Conservation (phyloP, 495 filamentous ascomycete species). For the Hapsidospora chrysogenum region DNA sequence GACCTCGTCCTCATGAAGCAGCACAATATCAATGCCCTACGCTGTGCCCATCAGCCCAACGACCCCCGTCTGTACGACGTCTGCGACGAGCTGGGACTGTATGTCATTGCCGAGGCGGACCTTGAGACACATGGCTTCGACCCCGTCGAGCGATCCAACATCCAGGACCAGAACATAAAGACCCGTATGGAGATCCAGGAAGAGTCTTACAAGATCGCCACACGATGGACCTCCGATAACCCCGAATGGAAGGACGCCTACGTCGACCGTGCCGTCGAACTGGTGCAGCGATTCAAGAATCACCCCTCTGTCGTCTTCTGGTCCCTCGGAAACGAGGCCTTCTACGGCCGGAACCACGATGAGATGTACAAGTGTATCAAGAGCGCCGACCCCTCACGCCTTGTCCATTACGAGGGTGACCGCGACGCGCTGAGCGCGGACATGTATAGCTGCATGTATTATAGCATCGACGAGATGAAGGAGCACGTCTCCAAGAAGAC, state of each 20-base stretch:
- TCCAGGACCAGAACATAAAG: neutral
- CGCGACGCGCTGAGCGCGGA: constrained; percentile 41
- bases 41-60: constrained; percentile 49
- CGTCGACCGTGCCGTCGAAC: constrained; percentile 49
- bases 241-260: constrained; percentile 53
- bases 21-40: constrained; percentile 51
- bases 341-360: constrained; percentile 49
- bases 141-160: constrained; percentile 12
- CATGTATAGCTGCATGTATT: constrained; percentile 54
- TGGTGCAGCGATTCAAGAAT: constrained; percentile 53
- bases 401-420: constrained; percentile 56
- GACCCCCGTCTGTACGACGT: constrained; percentile 44
- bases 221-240: constrained; percentile 39
- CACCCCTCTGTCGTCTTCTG: constrained; percentile 53
- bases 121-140: constrained; percentile 57
- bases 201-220: neutral
- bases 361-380: constrained; percentile 53
- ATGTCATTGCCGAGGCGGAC: constrained; percentile 57
- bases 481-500: constrained; percentile 25
- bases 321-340: constrained; percentile 58
- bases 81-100: constrained; percentile 52
- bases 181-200: neutral
- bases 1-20: constrained; percentile 50
- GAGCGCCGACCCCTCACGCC: constrained; percentile 34
- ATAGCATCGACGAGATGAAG: constrained; percentile 29